phyloP scores from a whole-genome alignment of 352 stramenopile species.

The Globisporangium rhizosaccharum region DNA sequence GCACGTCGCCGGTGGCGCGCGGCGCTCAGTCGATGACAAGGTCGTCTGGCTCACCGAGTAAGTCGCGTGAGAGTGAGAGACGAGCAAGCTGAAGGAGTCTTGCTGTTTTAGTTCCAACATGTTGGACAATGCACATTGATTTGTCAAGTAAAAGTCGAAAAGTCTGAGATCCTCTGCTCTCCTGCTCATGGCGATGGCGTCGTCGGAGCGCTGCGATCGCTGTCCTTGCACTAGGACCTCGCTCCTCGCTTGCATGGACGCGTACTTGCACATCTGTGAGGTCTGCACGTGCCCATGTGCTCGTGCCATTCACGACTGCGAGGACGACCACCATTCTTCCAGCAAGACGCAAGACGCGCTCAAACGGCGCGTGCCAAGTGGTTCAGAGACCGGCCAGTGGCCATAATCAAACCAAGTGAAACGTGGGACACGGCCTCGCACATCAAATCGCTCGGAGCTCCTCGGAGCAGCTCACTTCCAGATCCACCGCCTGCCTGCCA shows the following conservation, averaged over 20 bases:
- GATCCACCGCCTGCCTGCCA: neutral
- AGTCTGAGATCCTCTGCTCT: too few species aligned
- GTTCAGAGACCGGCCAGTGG: neutral
- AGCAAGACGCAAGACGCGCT: too few species aligned
- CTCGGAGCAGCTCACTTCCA: neutral
- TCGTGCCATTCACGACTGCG: too few species aligned
- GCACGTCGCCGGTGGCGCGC: constrained; percentile 35
- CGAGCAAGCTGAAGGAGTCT: neutral
- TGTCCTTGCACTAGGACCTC: too few species aligned
- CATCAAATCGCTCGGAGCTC: neutral
- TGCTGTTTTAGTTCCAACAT: neutral
- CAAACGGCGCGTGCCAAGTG: neutral
- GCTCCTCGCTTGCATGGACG: too few species aligned
- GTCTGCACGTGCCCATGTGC: too few species aligned
- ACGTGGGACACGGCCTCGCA: neutral
- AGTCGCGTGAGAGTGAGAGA: neutral
- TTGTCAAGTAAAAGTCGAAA: too few species aligned
- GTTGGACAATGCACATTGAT: neutral
- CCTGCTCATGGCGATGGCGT: too few species aligned
- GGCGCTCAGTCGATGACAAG: constrained; percentile 69
- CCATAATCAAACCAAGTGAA: constrained; percentile 5
- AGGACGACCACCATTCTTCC: too few species aligned
- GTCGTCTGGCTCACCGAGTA: constrained; percentile 44
- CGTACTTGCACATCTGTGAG: too few species aligned
- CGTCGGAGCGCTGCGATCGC: too few species aligned